Conservation (phyloP, 441 rosid species). For the Cnidoscolus chayamansa region DNA sequence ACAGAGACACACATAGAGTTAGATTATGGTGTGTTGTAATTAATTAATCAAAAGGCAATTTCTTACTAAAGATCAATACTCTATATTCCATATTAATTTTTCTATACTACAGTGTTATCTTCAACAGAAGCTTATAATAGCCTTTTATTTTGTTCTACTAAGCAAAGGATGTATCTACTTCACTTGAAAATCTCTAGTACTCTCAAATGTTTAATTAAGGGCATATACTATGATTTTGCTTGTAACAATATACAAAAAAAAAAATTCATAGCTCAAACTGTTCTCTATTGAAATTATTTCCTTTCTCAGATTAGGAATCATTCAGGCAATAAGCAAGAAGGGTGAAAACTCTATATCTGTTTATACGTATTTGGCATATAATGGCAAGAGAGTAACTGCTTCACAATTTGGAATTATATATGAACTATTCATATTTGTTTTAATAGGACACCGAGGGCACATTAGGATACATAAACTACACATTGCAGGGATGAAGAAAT, state of each 20-base stretch:
- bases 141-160: not conserved
- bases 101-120: not conserved
- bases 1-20: not conserved
- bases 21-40: not conserved
- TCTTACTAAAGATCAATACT: not conserved
- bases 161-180: not conserved
- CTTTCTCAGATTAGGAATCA: too few relatives aligned
- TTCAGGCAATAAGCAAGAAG: not conserved
- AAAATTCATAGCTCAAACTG: too few relatives aligned
- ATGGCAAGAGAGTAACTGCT: not conserved
- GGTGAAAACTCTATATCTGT: too few relatives aligned
- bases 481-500: not conserved
- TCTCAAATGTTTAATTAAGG: too few relatives aligned
- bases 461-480: not conserved
- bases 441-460: too few relatives aligned
- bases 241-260: too few relatives aligned
- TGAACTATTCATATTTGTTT: too few relatives aligned
- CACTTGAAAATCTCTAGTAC: too few relatives aligned
- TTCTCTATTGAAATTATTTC: not conserved
- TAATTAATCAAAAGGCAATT: not conserved
- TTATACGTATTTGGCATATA: too few relatives aligned
- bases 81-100: not conserved
- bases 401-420: too few relatives aligned
- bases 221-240: too few relatives aligned
- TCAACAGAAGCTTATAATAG: not conserved